Conservation (phyloP, 805 yeast genomes). For the Pichia rugopelliculosa region DNA sequence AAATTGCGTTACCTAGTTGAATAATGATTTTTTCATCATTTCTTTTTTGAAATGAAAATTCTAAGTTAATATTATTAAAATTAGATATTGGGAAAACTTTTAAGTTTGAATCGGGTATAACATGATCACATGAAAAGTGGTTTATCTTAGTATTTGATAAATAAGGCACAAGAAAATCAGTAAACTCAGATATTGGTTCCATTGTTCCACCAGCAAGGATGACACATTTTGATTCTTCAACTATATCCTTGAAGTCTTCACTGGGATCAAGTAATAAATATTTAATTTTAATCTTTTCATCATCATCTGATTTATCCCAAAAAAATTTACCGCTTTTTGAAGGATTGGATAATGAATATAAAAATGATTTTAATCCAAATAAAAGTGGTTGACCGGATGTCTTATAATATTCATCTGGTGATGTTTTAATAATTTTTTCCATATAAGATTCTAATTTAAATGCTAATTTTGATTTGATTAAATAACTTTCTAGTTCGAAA, state of each 20-base stretch:
- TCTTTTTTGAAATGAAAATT: constrained; percentile 66
- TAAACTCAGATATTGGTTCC: constrained; percentile 79
- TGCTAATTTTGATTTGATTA: constrained; percentile 66
- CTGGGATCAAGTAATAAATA: constrained; percentile 80
- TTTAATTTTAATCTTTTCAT: constrained; percentile 33
- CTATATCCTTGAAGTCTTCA: constrained; percentile 55
- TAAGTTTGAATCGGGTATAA: constrained; percentile 66
- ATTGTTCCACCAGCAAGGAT: constrained; percentile 91
- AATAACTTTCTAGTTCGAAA: constrained; percentile 56
- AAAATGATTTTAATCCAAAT: constrained; percentile 58
- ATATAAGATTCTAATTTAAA: constrained; percentile 74
- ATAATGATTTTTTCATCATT: constrained; percentile 37
- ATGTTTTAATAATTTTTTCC: constrained; percentile 21
- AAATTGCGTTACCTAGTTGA: constrained; percentile 43
- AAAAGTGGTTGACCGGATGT: constrained; percentile 41
- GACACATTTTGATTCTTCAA: constrained; percentile 59
- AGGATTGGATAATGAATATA: constrained; percentile 63
- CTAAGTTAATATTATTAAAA: constrained; percentile 31
- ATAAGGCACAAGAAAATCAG: constrained; percentile 58
- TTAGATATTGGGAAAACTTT: constrained; percentile 46
- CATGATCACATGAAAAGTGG: constrained; percentile 72
- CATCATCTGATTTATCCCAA: constrained; percentile 39
- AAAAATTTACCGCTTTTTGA: constrained; percentile 70
- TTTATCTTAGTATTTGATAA: constrained; percentile 34
- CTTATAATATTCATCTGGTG: constrained; percentile 7